Percentiles rank a stretch among this genome's conserved stretches.
Evolutionary conservation across 331 rosid genomes (phyloP).

Genomic region (Telfairia occidentalis): DNA sequence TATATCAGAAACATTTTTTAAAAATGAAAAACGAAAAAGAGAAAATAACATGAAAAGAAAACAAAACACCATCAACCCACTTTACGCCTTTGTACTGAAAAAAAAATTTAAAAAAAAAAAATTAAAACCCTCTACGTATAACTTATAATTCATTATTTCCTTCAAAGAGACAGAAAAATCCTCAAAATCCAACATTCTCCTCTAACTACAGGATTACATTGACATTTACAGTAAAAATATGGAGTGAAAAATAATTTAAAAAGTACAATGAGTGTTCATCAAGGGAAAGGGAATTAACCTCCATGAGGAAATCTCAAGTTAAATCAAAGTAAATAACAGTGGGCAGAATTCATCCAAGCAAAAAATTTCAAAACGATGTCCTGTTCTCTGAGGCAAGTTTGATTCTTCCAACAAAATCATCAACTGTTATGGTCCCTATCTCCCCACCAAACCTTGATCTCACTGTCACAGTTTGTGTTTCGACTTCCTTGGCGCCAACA

Average conservation of each 20-base stretch:
- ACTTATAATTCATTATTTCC: not conserved
- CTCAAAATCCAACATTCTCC: not conserved
- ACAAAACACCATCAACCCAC: too few relatives aligned
- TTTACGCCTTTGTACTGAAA: too few relatives aligned
- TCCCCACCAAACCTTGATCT: slow-evolving; percentile 84
- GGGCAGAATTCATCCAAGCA: not conserved
- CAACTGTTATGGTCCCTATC: slow-evolving; percentile 62
- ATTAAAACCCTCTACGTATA: too few relatives aligned
- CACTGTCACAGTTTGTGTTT: slow-evolving; percentile 60
- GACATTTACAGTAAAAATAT: not conserved
- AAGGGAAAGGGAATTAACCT: not conserved
- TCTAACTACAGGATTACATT: not conserved
- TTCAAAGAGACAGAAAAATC: not conserved
- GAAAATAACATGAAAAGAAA: too few relatives aligned
- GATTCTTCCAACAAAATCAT: slow-evolving; percentile 59
- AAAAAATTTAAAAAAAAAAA: too few relatives aligned
- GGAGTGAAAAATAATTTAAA: not conserved
- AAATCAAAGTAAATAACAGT: not conserved
- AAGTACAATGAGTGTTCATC: not conserved
- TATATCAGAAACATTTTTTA: too few relatives aligned
- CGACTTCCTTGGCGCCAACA: slow-evolving; percentile 82
- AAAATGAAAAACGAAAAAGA: too few relatives aligned
- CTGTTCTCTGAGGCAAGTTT: slow-evolving; percentile 41
- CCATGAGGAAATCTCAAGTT: not conserved
- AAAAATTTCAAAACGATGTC: slow-evolving; percentile 30